Evolutionary conservation across 1,284 basidiomycete genomes (phyloP).

Genomic region (Malassezia pachydermatis): DNA sequence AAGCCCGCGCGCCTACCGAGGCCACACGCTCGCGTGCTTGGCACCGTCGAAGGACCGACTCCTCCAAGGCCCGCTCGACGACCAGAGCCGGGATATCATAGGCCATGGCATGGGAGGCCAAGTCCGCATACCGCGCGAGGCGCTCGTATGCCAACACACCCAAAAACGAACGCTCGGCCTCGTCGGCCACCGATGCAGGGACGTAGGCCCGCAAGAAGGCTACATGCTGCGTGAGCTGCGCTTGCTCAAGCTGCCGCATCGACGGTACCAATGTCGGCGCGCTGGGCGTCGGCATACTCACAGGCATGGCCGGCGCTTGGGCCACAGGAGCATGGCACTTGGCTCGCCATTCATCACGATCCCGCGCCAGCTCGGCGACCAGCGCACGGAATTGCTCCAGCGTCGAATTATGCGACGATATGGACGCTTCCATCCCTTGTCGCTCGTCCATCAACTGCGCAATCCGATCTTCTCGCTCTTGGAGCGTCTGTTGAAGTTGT

Average conservation of each 20-base stretch:
- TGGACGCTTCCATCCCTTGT: conserved; percentile 29
- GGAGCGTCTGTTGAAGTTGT: conserved; percentile 76
- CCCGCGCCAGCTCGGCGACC: conserved; percentile 33
- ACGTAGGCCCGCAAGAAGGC: conserved; percentile 38
- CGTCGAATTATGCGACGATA: conserved; percentile 37
- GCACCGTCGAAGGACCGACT: conserved; percentile 35
- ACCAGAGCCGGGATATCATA: conserved; percentile 33
- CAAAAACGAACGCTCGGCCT: conserved; percentile 34
- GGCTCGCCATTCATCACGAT: conserved; percentile 37
- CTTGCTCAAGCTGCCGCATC: conserved; percentile 32
- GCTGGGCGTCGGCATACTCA: too few species aligned
- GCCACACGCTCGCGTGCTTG: conserved; percentile 40
- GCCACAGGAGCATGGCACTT: conserved; percentile 12
- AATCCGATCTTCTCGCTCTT: conserved; percentile 24
- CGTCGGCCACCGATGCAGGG: conserved; percentile 32
- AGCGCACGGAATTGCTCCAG: conserved; percentile 42
- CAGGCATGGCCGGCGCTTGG: conserved; percentile 1
- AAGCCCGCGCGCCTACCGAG: conserved; percentile 36
- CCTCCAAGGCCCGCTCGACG: conserved; percentile 27
- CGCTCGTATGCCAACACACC: conserved; percentile 42
- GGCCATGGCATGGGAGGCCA: conserved; percentile 31
- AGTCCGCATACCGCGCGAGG: conserved; percentile 34
- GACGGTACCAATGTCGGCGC: too few species aligned
- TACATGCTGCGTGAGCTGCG: conserved; percentile 31
- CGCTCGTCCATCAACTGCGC: conserved; percentile 23